Conservation (phyloP, 768 basidiomycete species). For the Sistotremastrum suecicum region DNA sequence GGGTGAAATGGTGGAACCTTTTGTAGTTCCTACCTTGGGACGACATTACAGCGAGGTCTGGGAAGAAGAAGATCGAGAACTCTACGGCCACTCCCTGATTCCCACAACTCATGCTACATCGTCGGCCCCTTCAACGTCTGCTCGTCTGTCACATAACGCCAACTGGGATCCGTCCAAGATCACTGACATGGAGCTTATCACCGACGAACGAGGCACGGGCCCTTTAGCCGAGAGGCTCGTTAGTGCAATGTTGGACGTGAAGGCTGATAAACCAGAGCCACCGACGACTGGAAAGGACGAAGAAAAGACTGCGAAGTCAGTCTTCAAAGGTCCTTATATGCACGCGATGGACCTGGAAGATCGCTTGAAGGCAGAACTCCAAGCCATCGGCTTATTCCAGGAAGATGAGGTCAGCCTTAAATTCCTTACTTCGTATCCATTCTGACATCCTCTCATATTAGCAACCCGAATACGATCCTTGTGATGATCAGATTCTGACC, state of each 20-base stretch:
- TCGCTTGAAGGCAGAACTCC: constrained; percentile 60
- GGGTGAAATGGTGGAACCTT: constrained; percentile 76
- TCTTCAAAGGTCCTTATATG: too few relatives aligned
- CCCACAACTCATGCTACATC: constrained; percentile 25
- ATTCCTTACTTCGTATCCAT: constrained; percentile 10
- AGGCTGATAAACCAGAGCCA: constrained; percentile 31
- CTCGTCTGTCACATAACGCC: constrained; percentile 32
- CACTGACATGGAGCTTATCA: constrained; percentile 49
- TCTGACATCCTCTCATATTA: background rate
- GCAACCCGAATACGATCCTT: constrained; percentile 22
- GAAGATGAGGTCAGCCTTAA: constrained; percentile 43
- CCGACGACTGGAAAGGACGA: constrained; percentile 29
- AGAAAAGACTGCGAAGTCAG: constrained; percentile 67
- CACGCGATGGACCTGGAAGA: too few relatives aligned
- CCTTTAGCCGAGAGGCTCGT: constrained; percentile 77
- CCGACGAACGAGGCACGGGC: constrained; percentile 73
- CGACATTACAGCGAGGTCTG: constrained; percentile 83
- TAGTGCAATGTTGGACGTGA: constrained; percentile 38
- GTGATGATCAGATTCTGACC: constrained; percentile 90
- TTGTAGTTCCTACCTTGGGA: constrained; percentile 72
- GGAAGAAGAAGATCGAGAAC: constrained; percentile 76
- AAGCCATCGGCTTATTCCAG: constrained; percentile 52
- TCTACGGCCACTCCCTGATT: constrained; percentile 29
- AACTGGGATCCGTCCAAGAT: constrained; percentile 80
- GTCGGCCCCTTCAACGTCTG: constrained; percentile 18